Evolutionary conservation across 352 stramenopile genomes (phyloP).

Genomic region (Phytophthora aleatoria): DNA sequence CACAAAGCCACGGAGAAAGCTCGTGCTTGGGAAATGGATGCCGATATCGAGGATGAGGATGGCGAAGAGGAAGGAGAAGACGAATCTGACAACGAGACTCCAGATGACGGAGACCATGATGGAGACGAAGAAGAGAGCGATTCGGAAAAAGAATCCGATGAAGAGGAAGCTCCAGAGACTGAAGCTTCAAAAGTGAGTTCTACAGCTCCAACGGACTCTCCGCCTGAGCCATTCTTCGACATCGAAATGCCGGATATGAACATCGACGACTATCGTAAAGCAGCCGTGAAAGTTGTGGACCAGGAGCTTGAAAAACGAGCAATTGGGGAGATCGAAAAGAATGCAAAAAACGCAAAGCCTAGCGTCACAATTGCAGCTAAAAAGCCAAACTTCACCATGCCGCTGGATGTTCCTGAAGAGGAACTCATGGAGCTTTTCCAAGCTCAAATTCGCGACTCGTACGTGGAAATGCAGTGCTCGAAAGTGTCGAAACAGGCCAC

Average conservation of each 20-base stretch:
- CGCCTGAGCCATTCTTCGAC: slow-evolving; percentile 44
- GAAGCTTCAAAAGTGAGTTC: slow-evolving; percentile 7
- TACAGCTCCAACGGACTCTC: neutral
- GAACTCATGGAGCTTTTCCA: slow-evolving; percentile 56
- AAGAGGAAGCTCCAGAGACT: slow-evolving; percentile 23
- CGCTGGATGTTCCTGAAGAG: slow-evolving; percentile 39
- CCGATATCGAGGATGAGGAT: slow-evolving; percentile 24
- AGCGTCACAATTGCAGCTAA: slow-evolving; percentile 9
- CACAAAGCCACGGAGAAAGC: slow-evolving; percentile 25
- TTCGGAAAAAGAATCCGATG: slow-evolving; percentile 7
- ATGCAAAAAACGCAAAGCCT: neutral
- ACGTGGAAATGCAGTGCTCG: slow-evolving; percentile 53
- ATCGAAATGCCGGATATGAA: slow-evolving; percentile 53
- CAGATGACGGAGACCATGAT: slow-evolving; percentile 16
- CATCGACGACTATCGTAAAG: slow-evolving; percentile 53
- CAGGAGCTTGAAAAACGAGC: slow-evolving; percentile 39
- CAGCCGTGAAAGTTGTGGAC: slow-evolving; percentile 43
- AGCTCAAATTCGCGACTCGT: slow-evolving; percentile 46
- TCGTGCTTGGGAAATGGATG: slow-evolving; percentile 32
- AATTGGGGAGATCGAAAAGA: slow-evolving; percentile 6
- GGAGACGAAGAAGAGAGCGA: slow-evolving; percentile 20
- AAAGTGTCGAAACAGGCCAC: slow-evolving; percentile 53
- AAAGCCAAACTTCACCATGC: slow-evolving; percentile 29
- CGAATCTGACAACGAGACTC: slow-evolving; percentile 11
- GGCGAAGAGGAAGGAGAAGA: slow-evolving; percentile 25